Evolutionary conservation across 225 moss, liverwort and hornwort genomes (phyloP), one percentile per base, ranked within the genome.

Genomic region (Polytrichum formosum): DNA sequence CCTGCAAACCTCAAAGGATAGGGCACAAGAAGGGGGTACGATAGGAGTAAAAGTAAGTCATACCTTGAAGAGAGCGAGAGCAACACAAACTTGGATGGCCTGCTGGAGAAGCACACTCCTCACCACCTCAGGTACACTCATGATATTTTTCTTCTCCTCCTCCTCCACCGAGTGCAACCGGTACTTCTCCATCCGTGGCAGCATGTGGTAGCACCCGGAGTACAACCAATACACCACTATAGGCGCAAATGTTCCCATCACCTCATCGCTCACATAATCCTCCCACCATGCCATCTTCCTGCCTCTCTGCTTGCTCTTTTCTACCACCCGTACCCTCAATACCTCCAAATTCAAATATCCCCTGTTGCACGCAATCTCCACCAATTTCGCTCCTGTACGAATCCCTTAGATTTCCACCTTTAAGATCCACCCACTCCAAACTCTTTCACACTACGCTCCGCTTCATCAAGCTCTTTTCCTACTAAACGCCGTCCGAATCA

Each of bases 191-290:
- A 87, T 55, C 18, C 81, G 75, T 26, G 94, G 94, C 23, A 90
- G 72, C 37, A 85, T 63, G 75, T 98, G 94, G 69, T 98, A 98
- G 77, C 90, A 56, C 19, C 92, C 92, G 6, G 91, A 90, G 82
- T 98, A 98, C 53, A 98, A 72, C 97, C 97, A 98, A 73, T 98
- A 98, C 16, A 94, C 88, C 9, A 76, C 80, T 53, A 98, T 80
- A 29, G 97, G 97, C 69, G 77, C 86, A 67, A 97, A 86, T 0
- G 93, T 92, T 67, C 96, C 93, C 70, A 89, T 68, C 61, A 90
- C 77, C 76, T 97, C 96, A 53, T 97, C 96, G 66, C 88, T 87
- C 23, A 83, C 85, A 8, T 76, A 74, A 21, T 77, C 63, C 76
- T 87, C 85, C 93, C 78, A 82, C 64, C 76, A 67, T 61, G 77